Evolutionary conservation across 176 grass and related monocot species (phyloP).

Genomic region (Alloteropsis semialata): DNA sequence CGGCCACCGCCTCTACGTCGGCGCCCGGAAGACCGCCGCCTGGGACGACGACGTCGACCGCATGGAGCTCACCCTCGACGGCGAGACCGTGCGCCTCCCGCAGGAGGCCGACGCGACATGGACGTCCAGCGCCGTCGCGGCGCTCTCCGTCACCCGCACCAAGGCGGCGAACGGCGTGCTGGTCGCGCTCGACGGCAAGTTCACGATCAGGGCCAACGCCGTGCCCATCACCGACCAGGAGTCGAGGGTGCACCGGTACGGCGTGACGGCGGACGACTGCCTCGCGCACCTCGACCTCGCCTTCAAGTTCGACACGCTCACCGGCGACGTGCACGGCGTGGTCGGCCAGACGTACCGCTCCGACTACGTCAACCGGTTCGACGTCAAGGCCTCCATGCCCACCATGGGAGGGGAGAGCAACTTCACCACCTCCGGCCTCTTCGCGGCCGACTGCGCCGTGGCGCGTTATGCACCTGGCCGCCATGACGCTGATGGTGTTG

Average conservation of each 20-base stretch:
- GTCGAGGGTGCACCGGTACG: constrained; percentile 43
- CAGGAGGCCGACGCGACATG: constrained; percentile 2
- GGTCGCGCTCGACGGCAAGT: constrained; percentile 16
- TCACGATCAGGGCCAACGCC: constrained; percentile 35
- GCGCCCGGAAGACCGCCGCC: not conserved
- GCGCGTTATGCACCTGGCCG: not conserved
- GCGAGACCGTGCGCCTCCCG: not conserved
- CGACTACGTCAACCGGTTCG: not conserved
- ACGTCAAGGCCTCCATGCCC: not conserved
- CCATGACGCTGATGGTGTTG: not conserved
- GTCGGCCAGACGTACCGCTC: not conserved
- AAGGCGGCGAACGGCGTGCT: constrained; percentile 21
- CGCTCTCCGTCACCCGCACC: constrained; percentile 2
- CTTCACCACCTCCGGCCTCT: not conserved
- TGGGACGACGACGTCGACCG: not conserved
- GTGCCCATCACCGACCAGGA: constrained; percentile 48
- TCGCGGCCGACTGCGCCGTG: not conserved
- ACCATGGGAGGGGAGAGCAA: not conserved
- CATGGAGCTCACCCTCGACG: not conserved
- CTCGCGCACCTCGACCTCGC: not conserved
- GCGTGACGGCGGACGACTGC: constrained; percentile 28
- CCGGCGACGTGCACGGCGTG: not conserved
- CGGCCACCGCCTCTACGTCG: not conserved
- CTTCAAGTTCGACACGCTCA: not conserved
- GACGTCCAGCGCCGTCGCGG: not conserved